Conservation (phyloP, 768 basidiomycete species). For the Russula sp. region DNA sequence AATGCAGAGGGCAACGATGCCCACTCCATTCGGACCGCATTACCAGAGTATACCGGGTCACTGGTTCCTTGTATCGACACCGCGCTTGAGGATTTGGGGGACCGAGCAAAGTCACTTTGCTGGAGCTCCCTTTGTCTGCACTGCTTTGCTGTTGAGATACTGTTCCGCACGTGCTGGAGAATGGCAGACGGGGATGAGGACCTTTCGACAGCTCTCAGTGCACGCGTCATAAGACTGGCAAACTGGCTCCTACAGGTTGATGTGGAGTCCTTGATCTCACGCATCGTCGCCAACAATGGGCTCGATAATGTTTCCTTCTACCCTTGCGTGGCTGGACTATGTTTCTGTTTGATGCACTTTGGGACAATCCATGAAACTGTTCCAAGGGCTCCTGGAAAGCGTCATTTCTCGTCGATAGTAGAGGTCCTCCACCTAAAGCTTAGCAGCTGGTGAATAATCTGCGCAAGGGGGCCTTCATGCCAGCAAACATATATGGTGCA, state of each 20-base stretch:
- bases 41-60: slow-evolving; percentile 12
- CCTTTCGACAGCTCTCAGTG: not conserved
- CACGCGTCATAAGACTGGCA: slow-evolving; percentile 2
- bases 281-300: slow-evolving; percentile 30
- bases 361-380: slow-evolving; percentile 19
- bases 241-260: slow-evolving; percentile 46
- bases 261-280: slow-evolving; percentile 38
- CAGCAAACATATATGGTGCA: slow-evolving; percentile 68
- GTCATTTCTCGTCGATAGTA: slow-evolving; percentile 39
- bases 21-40: slow-evolving; percentile 12
- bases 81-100: not conserved
- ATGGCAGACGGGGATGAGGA: slow-evolving; percentile 1
- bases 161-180: slow-evolving; percentile 8
- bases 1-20: not conserved
- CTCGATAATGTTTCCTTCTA: slow-evolving; percentile 34
- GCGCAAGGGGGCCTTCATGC: slow-evolving; percentile 31
- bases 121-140: slow-evolving; percentile 4
- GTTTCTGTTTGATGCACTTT: slow-evolving; percentile 64
- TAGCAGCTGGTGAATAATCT: slow-evolving; percentile 25
- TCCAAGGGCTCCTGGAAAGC: slow-evolving; percentile 12
- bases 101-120: not conserved
- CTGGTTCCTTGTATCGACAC: slow-evolving; percentile 16
- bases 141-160: slow-evolving; percentile 19
- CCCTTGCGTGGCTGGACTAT: slow-evolving; percentile 51
- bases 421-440: slow-evolving; percentile 29